Conservation (phyloP, 495 filamentous ascomycete genomes). For the Pyrenula aspistea region DNA sequence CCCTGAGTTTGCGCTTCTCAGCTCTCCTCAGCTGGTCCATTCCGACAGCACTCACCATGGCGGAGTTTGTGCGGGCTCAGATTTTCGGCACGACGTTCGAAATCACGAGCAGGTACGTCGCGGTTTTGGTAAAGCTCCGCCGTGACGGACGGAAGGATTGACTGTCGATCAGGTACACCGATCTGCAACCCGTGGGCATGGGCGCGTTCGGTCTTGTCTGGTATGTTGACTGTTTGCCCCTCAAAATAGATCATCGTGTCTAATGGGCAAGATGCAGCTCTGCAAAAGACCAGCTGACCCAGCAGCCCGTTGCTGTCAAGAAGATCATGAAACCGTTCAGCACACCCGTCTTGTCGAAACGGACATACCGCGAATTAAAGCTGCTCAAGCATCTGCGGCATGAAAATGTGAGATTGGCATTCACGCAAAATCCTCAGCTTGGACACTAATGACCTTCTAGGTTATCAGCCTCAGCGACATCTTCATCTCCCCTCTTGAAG, state of each 20-base stretch:
- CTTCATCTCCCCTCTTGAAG: constrained; percentile 97
- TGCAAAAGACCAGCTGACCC: constrained; percentile 92
- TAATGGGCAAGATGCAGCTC: constrained; percentile 44
- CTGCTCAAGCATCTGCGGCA: constrained; percentile 91
- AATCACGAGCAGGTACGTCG: constrained; percentile 86
- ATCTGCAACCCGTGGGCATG: constrained; percentile 97
- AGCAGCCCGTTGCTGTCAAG: constrained; percentile 92
- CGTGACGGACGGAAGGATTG: constrained; percentile 6
- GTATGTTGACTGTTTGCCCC: constrained; percentile 32
- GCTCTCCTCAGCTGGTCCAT: neutral
- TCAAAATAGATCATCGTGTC: neutral
- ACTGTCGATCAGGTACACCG: constrained; percentile 63
- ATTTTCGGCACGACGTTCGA: constrained; percentile 99
- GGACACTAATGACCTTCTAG: constrained; percentile 26
- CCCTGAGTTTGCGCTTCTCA: neutral
- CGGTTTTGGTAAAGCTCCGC: neutral
- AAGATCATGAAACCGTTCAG: constrained; percentile 99
- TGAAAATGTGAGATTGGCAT: constrained; percentile 67
- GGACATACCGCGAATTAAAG: constrained; percentile 96
- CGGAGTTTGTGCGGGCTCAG: constrained; percentile 97
- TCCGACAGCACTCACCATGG: constrained; percentile 45
- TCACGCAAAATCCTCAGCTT: neutral
- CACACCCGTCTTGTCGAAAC: constrained; percentile 91
- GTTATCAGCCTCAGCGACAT: constrained; percentile 98
- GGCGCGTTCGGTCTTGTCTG: constrained; percentile 97